These are phyloP conservation scores for Citrullus mucosospermus DNA, from an alignment of 306 rosid genomes.

Conservation along the genomic window DNA sequence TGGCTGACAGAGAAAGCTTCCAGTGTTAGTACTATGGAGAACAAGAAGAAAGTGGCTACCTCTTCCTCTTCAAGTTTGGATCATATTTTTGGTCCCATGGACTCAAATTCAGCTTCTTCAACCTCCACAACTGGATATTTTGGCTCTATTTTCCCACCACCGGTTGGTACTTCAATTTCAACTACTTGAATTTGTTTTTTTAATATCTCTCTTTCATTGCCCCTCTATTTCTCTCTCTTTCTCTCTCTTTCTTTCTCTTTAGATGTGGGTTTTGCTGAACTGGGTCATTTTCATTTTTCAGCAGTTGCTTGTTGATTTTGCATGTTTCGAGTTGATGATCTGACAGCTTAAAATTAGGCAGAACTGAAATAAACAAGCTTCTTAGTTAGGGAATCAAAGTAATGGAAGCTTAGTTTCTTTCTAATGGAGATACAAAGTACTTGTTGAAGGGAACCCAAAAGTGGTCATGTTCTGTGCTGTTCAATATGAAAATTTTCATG, in stretches of 20 bases:
- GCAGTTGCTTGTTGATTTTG: conserved; percentile 2
- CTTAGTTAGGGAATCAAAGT: background rate
- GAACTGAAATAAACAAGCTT: background rate
- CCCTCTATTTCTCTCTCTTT: no score
- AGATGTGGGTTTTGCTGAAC: conserved; percentile 1
- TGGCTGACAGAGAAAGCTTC: conserved; percentile 21
- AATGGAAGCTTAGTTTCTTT: background rate
- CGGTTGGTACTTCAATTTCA: conserved; percentile 56
- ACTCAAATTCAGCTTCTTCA: conserved; percentile 36
- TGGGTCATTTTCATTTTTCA: background rate
- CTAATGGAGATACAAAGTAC: background rate
- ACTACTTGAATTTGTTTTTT: background rate
- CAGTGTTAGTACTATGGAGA: conserved; percentile 29
- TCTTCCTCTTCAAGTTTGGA: conserved; percentile 43
- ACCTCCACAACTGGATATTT: conserved; percentile 33
- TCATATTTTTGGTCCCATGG: conserved; percentile 63
- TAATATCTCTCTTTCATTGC: background rate
- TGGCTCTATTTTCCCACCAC: conserved; percentile 59
- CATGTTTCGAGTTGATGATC: background rate
- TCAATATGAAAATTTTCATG: background rate
- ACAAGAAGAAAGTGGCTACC: conserved; percentile 28
- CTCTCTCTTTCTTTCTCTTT: background rate
- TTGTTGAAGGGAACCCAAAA: background rate
- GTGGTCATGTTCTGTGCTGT: background rate
- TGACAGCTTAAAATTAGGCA: background rate